Base-by-base conservation (phyloP, 768 basidiomycete genomes). In the Kwoniella heveanensis region DNA sequence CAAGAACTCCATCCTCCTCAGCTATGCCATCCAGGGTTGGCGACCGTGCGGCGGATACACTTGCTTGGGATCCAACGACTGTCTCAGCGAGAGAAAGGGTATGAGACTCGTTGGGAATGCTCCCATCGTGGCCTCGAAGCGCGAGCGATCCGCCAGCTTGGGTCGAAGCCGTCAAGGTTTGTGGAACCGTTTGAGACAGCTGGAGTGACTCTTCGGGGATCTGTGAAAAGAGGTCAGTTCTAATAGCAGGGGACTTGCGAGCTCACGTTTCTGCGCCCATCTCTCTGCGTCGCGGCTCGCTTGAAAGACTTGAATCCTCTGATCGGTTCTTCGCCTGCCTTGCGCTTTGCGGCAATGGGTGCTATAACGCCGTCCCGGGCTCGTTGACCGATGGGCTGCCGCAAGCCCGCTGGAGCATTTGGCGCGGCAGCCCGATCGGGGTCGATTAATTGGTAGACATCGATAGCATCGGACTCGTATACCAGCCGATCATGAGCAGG, bases 151-250 rank as follows among this genome's bases (percentile, higher is more conserved):
- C 17, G 39, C 39, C 39, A 7, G 9, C 8, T 17, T 44, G 39
- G 7, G 32, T 7, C 7, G 7, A 36, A 36, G 13, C 32, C 39
- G 48, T 6, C 48, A 49, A 49, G 5, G 48, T 21, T 24, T 37
- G 27, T 6, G 47, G 6, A 32, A 46, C 13, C 7, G 50, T 21
- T 22, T 60, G 58, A 17, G 57, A 51, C 22, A 59, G 47, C 48
- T 60, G 58, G 2, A 60, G 30, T 2, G 50, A 36, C 21, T 60
- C 58, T 12, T 51, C 58, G 22, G 32, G 29, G n/a, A 60, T 60
- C 58, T 60, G 47, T 2, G 27, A 46, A 22, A 2, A 24, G 27
- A 7, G 32, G 13, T 32, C 32, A 32, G 32, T 13, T 32, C 13
- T 5, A 32, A 32, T 5, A 32, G 5, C 32, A 32, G 32, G 32